Conservation (phyloP, 2,329 filamentous ascomycete genomes). For the Neonectria neomacrospora region DNA sequence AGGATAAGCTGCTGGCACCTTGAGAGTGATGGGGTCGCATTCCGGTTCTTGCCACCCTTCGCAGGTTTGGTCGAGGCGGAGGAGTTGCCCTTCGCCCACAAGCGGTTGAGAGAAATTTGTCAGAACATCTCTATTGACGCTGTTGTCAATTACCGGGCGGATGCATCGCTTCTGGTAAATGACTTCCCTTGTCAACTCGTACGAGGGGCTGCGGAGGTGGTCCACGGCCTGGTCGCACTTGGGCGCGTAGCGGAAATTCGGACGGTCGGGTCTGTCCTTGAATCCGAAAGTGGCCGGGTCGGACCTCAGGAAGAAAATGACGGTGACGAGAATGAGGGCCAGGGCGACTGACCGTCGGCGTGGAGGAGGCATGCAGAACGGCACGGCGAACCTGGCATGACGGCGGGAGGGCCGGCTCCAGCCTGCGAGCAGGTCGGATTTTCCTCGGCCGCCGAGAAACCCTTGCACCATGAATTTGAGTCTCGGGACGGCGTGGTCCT, state of each 20-base stretch:
- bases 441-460: constrained; percentile 19
- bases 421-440: constrained; percentile 15
- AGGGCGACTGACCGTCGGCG: constrained; percentile 23
- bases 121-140: constrained; percentile 52
- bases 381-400: constrained; percentile 16
- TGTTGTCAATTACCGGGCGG: constrained; percentile 48
- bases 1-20: constrained; percentile 58
- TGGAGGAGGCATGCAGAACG: constrained; percentile 18
- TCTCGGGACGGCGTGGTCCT: not conserved
- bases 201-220: constrained; percentile 45
- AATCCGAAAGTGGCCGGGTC: constrained; percentile 36
- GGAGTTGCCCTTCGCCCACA: constrained; percentile 47
- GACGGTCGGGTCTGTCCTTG: constrained; percentile 36
- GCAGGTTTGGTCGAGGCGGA: constrained; percentile 46
- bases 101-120: constrained; percentile 52
- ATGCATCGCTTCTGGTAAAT: constrained; percentile 59
- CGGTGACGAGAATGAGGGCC: constrained; percentile 13
- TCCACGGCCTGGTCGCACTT: constrained; percentile 45
- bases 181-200: constrained; percentile 54
- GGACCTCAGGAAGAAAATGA: constrained; percentile 23
- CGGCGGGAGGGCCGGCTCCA: constrained; percentile 25
- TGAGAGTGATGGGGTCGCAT: constrained; percentile 58
- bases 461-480: constrained; percentile 2
- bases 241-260: constrained; percentile 32
- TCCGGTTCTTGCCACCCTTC: constrained; percentile 36